These are phyloP conservation scores for Xanthoparmelia taractica DNA, from an alignment of 495 filamentous ascomycete species.

Conservation along the genomic window DNA sequence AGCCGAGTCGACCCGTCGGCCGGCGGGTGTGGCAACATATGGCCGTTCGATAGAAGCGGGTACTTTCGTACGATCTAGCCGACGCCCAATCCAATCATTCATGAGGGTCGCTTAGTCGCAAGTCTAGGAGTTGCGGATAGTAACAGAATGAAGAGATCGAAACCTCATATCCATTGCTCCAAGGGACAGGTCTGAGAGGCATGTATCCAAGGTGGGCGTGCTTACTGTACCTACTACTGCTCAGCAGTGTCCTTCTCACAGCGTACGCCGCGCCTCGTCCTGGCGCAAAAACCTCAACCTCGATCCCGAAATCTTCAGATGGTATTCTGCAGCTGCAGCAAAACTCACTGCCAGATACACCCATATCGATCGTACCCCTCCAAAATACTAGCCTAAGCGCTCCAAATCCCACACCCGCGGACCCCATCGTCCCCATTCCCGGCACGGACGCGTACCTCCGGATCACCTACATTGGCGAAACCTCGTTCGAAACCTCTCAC, in stretches of 20 bases:
- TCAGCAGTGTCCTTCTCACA: background rate
- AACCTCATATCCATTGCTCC: background rate
- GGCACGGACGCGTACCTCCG: background rate
- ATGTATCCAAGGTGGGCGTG: background rate
- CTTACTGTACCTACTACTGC: background rate
- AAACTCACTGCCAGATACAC: background rate
- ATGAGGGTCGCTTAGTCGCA: background rate
- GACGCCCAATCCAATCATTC: too few relatives aligned
- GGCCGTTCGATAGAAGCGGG: too few relatives aligned
- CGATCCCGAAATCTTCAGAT: background rate
- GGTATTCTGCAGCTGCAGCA: background rate
- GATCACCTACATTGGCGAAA: background rate
- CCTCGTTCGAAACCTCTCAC: background rate
- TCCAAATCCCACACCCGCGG: background rate
- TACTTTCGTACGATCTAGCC: too few relatives aligned
- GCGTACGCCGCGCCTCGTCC: background rate
- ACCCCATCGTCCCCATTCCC: background rate
- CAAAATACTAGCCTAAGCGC: background rate
- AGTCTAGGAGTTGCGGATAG: background rate
- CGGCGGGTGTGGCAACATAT: too few relatives aligned
- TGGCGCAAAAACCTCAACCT: background rate
- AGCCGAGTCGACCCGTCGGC: too few relatives aligned
- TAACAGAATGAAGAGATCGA: background rate
- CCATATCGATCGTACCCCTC: background rate
- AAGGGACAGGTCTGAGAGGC: background rate